Evolutionary conservation across 371 early-diverging fungal genomes (phyloP), one percentile per base, ranked within the genome.

Genomic region (Catenaria anguillulae): DNA sequence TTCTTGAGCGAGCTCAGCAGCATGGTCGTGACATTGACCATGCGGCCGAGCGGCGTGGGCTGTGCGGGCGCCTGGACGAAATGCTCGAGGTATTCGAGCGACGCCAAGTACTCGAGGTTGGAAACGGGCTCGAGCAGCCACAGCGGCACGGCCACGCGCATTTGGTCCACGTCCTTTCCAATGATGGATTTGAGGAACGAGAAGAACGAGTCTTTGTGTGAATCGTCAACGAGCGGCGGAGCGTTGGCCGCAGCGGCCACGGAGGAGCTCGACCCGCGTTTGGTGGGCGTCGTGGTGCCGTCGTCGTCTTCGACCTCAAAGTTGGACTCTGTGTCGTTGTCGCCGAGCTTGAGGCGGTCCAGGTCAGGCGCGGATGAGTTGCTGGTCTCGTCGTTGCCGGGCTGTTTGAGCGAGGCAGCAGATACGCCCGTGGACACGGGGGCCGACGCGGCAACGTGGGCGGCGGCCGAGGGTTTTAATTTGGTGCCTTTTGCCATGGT

Each of bases 31-130:
- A 58, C 31, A 8, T 8, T 17, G 19, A 58, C 29, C 35, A 58
- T 24, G 35, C 58, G 58, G 2, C 17, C 58, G 36, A 58, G 26
- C 36, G 58, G 58, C 1, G 6, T 21, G 2, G 35, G 8, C 36
- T 58, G 33, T 4, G 17, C 2, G 15, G 58, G 36, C 42, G 58
- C 42, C 2, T 33, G 17, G 1, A 58, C 58, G 17, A 58, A 36
- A 31, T 34, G 21, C 42, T 58, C 58, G 36, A 58, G 26, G 31
- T 58, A 12, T 8, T 58, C 58, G 5, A 58, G 58, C 2, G 8
- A 12, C n/a, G 36, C 58, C 15, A 58, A 13, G 58, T 34, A 58
- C 31, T 58, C 40, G 43, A 58, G 58, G 43, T 58, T 58, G 12
- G 58, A 58, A 2, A 34, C 26, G 29, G 58, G 58, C 31, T 58